These are phyloP conservation scores for Diplodia mutila DNA, from an alignment of 2,329 filamentous ascomycete species.

Conservation along the genomic window DNA sequence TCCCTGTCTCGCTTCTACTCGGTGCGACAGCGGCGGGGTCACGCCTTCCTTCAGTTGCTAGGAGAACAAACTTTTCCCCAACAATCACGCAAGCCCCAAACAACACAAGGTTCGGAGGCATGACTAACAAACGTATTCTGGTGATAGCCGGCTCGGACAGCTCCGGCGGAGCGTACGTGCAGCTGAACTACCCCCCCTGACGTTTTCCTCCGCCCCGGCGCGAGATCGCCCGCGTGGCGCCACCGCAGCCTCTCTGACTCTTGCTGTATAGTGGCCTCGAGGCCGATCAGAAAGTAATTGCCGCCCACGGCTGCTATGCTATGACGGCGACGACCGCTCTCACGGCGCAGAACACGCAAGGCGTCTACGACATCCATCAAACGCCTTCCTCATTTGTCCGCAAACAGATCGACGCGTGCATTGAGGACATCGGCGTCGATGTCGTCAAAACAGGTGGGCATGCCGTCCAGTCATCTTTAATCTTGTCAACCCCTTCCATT, in stretches of 20 bases:
- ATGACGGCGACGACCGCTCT: slow-evolving; percentile 95
- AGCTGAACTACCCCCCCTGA: background rate
- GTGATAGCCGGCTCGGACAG: slow-evolving; percentile 89
- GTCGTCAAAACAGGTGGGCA: slow-evolving; percentile 96
- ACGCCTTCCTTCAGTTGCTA: background rate
- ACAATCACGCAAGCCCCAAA: slow-evolving; percentile 17
- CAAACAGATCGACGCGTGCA: slow-evolving; percentile 82
- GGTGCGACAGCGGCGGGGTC: slow-evolving; percentile 16
- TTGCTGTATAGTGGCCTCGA: slow-evolving; percentile 73
- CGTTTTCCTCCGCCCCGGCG: too few species aligned
- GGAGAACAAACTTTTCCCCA: slow-evolving; percentile 8
- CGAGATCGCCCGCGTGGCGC: slow-evolving; percentile 1
- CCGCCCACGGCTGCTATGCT: slow-evolving; percentile 89
- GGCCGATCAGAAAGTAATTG: slow-evolving; percentile 92
- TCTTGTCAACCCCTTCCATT: background rate
- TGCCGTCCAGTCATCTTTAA: too few species aligned
- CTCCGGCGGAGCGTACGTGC: slow-evolving; percentile 80
- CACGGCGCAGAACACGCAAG: slow-evolving; percentile 92
- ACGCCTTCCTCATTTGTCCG: slow-evolving; percentile 77
- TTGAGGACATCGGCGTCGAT: slow-evolving; percentile 84
- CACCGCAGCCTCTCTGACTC: slow-evolving; percentile 12
- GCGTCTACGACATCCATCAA: slow-evolving; percentile 79
- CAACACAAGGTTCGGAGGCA: slow-evolving; percentile 26
- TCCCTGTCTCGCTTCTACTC: slow-evolving; percentile 17
- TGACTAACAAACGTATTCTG: slow-evolving; percentile 61